Percentiles rank a stretch among this genome's conserved stretches.
Conservation (phyloP, 768 basidiomycete genomes). For the Russula sp. region DNA sequence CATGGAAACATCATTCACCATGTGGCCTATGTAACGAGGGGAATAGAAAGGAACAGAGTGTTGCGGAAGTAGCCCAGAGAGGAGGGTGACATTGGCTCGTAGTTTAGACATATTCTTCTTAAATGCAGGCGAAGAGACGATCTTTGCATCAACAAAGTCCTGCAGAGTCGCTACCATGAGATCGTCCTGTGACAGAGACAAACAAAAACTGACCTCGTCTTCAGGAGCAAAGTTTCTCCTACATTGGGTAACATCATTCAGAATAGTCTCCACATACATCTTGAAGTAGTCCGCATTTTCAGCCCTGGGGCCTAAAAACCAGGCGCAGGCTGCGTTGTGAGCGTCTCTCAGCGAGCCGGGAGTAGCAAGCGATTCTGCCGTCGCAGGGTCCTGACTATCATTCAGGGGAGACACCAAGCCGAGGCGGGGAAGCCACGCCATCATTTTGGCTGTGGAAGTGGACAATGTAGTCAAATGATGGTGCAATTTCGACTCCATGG, state of each 20-base stretch:
- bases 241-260: slow-evolving; percentile 26
- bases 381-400: background rate
- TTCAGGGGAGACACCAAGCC: background rate
- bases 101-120: slow-evolving; percentile 26
- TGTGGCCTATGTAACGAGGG: slow-evolving; percentile 38
- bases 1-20: slow-evolving; percentile 34
- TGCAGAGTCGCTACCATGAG: background rate
- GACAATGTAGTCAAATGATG: background rate
- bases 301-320: slow-evolving; percentile 37
- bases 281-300: slow-evolving; percentile 34
- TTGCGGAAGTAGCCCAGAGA: slow-evolving; percentile 27
- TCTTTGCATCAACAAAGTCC: slow-evolving; percentile 26
- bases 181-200: background rate
- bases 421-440: slow-evolving; percentile 9
- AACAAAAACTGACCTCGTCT: slow-evolving; percentile 28
- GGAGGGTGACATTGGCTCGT: slow-evolving; percentile 18
- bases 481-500: background rate
- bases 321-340: slow-evolving; percentile 32
- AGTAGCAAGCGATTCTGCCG: background rate
- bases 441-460: background rate
- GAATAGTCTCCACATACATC: slow-evolving; percentile 26
- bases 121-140: slow-evolving; percentile 24
- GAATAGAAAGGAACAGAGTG: slow-evolving; percentile 37
- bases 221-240: slow-evolving; percentile 30
- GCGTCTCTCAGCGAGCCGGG: slow-evolving; percentile 11